phyloP scores from a whole-genome alignment of 208 protist genomes.

The Trypanosoma congolense region DNA sequence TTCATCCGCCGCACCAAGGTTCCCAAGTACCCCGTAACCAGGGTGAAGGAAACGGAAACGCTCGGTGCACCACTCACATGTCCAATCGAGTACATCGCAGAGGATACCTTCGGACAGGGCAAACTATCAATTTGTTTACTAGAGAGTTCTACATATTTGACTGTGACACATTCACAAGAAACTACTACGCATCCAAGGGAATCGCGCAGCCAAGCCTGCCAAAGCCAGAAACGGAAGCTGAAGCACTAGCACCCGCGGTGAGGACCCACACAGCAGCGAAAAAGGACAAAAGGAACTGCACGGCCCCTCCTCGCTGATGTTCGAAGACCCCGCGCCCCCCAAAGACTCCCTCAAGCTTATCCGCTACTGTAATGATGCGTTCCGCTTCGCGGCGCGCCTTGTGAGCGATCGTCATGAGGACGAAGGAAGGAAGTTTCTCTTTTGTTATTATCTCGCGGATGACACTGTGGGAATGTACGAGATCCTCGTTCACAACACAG shows the following conservation, averaged over 20 bases:
- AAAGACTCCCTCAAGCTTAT: conserved; percentile 84
- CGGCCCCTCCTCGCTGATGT: conserved; percentile 71
- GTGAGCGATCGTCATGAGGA: conserved; percentile 51
- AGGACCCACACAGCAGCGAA: conserved; percentile 19
- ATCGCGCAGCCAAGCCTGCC: conserved; percentile 27
- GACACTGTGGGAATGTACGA: conserved; percentile 94
- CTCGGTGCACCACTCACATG: conserved; percentile 47
- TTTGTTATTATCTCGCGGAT: conserved; percentile 93
- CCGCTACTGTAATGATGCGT: conserved; percentile 81
- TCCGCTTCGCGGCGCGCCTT: conserved; percentile 84
- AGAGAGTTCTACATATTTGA: conserved; percentile 89
- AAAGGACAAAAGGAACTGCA: conserved; percentile 2
- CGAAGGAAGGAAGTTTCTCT: conserved; percentile 70
- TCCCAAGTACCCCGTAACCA: conserved; percentile 49
- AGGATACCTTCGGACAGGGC: conserved; percentile 82
- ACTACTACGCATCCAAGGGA: conserved; percentile 70
- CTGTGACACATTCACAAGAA: conserved; percentile 90
- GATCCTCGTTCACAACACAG: conserved; percentile 84
- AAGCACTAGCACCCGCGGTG: conserved; percentile 8
- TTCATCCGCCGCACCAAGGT: conserved; percentile 89
- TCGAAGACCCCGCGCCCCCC: conserved; percentile 37
- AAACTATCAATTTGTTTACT: conserved; percentile 72
- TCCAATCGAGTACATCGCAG: conserved; percentile 43
- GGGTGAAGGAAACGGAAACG: conserved; percentile 54
- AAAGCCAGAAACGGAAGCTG: conserved; percentile 37